phyloP scores from a whole-genome alignment of 129 eudicot genomes.

The Helichrysum umbraculigerum region DNA sequence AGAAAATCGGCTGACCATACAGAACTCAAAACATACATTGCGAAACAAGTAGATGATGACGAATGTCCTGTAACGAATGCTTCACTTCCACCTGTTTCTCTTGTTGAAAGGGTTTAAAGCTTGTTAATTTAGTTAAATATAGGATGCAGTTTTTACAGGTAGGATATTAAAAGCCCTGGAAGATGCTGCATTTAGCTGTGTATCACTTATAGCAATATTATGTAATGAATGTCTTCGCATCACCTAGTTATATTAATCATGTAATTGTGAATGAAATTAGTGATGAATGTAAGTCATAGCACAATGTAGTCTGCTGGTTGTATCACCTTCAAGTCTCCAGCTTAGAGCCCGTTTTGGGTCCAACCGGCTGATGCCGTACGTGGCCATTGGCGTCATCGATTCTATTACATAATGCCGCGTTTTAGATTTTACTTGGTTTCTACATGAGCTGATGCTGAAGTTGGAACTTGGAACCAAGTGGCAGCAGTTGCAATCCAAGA shows the following conservation, averaged over 20 bases:
- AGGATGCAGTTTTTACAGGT: constrained; percentile 17
- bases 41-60: constrained; percentile 28
- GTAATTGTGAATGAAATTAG: constrained; percentile 8
- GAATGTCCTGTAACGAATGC: constrained; percentile 39
- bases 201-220: constrained; percentile 10
- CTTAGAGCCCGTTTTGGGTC: neutral
- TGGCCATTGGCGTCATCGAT: neutral
- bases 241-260: neutral
- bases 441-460: no score
- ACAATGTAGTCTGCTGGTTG: neutral
- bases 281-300: constrained; percentile 5
- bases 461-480: no score
- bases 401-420: neutral
- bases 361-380: neutral
- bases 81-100: constrained; percentile 36
- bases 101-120: constrained; percentile 31
- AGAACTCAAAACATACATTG: constrained; percentile 24
- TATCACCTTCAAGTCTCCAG: neutral
- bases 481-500: no score
- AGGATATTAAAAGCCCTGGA: constrained; percentile 3
- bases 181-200: constrained; percentile 13
- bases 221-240: constrained; percentile 6
- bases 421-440: no score
- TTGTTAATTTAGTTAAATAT: constrained; percentile 4
- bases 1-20: constrained; percentile 42